Evolutionary conservation across 768 basidiomycete species (phyloP), one percentile per base, ranked within the genome.

Genomic region (Gloeopeniophorella convolvens): DNA sequence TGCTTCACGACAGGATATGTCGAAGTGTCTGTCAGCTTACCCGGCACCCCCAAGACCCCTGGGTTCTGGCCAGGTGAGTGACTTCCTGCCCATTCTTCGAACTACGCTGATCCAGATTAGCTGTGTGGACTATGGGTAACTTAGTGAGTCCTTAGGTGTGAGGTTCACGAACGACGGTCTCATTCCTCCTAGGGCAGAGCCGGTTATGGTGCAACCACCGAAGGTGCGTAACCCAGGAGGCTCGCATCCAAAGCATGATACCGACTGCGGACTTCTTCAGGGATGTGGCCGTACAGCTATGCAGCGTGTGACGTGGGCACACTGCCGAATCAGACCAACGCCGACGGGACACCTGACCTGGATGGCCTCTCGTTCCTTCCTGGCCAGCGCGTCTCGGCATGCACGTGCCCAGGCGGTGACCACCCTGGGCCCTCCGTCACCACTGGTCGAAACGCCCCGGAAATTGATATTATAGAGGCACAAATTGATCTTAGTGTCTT

Each of bases 1-100:
- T 98, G 94, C 69, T 96, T 93, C 68, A 94, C 83, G 13, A 91
- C 90, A 0, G 92, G 90, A 2, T 92, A 93, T 62, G 71, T 97
- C 49, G 96, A 96, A 68, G 79, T 85, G 3, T 77, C 74, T n/a
- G 59, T 90, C 16, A 88, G 85, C 62, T 63, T 90, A 58, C 88
- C 89, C 15, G 89, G 88, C 5, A 65, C 70, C 10, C 69, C 76
- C 1, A 56, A 61, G 33, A 72, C 74, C 13, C 77, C 84, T 10
- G 92, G 92, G 5, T 73, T 89, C 53, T 96, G 92, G 94, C 93
- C 95, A 47, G 92, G 83, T 74, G 62, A 68, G 40, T 71, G 68
- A 41, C 8, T 40, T 20, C 54, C 52, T 48, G 51, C 35, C 24
- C 23, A 40, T 23, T 12, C 13, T 15, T 51, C 28, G 11, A 40